Evolutionary conservation across 177 flowering plant genomes (phyloP).

Genomic region (Tripterygium wilfordii): DNA sequence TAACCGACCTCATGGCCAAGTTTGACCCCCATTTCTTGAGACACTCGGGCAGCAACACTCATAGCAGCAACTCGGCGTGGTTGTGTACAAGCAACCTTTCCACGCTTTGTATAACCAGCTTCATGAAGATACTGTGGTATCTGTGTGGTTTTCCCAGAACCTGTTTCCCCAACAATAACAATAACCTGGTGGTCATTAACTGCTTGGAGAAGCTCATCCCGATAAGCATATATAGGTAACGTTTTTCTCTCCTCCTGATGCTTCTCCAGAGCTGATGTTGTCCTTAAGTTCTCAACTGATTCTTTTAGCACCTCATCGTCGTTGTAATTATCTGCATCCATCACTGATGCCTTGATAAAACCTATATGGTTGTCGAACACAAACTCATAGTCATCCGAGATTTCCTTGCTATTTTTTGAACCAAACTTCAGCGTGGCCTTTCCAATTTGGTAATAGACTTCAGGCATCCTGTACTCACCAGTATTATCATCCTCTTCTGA

Average conservation of each 20-base stretch:
- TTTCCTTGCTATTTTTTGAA: constrained; percentile 65
- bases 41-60: constrained; percentile 98
- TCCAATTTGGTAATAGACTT: constrained; percentile 29
- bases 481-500: constrained; percentile 56
- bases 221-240: constrained; percentile 70
- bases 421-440: constrained; percentile 86
- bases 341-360: constrained; percentile 73
- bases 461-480: constrained; percentile 26
- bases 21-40: constrained; percentile 98
- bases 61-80: constrained; percentile 98
- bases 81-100: constrained; percentile 95
- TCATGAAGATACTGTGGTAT: constrained; percentile 98
- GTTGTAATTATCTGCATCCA: constrained; percentile 64
- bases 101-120: constrained; percentile 87
- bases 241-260: constrained; percentile 90
- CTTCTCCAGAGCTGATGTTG: constrained; percentile 62
- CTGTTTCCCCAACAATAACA: constrained; percentile 96
- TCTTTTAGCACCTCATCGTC: constrained; percentile 40
- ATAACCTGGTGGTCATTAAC: constrained; percentile 86
- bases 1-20: constrained; percentile 99
- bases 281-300: constrained; percentile 30
- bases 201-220: constrained; percentile 85
- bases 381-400: constrained; percentile 70
- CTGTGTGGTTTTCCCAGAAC: constrained; percentile 98
- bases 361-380: constrained; percentile 98